Evolutionary conservation across 1,284 basidiomycete genomes (phyloP).

Genomic region (Sutorius eximius): DNA sequence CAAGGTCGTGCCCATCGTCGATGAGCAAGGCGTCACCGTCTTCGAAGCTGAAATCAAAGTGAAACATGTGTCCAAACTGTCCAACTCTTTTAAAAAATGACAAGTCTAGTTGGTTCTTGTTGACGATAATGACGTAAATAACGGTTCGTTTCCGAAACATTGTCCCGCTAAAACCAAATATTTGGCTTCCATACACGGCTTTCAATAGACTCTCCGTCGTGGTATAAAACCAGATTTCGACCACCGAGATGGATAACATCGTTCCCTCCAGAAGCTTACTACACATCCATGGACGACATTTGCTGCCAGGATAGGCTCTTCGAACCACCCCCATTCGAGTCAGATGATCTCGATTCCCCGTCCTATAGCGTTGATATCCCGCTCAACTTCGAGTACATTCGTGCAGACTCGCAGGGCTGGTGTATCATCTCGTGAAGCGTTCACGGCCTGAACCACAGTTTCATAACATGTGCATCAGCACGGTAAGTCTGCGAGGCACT

Average conservation of each 20-base stretch:
- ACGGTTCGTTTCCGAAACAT: neutral
- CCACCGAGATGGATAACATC: neutral
- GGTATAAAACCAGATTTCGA: neutral
- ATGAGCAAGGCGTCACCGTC: no score
- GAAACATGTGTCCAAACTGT: slow-evolving; percentile 39
- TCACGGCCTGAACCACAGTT: neutral
- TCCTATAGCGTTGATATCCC: slow-evolving; percentile 1
- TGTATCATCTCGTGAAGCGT: slow-evolving; percentile 11
- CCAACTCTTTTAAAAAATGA: no score
- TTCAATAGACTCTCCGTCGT: no score
- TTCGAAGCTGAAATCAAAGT: slow-evolving; percentile 59
- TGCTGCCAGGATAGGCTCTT: neutral
- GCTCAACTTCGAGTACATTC: slow-evolving; percentile 2
- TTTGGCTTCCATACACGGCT: slow-evolving; percentile 2
- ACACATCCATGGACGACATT: slow-evolving; percentile 16
- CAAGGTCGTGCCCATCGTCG: slow-evolving; percentile 4
- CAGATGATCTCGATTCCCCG: neutral
- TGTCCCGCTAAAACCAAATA: neutral
- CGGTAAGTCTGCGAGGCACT: neutral
- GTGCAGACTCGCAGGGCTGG: neutral
- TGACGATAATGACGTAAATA: neutral
- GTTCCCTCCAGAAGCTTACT: neutral
- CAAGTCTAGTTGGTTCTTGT: no score
- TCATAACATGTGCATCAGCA: neutral
- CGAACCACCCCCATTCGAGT: neutral